Base-by-base conservation (phyloP, 2,329 filamentous ascomycete genomes). In the Zymoseptoria brevis region DNA sequence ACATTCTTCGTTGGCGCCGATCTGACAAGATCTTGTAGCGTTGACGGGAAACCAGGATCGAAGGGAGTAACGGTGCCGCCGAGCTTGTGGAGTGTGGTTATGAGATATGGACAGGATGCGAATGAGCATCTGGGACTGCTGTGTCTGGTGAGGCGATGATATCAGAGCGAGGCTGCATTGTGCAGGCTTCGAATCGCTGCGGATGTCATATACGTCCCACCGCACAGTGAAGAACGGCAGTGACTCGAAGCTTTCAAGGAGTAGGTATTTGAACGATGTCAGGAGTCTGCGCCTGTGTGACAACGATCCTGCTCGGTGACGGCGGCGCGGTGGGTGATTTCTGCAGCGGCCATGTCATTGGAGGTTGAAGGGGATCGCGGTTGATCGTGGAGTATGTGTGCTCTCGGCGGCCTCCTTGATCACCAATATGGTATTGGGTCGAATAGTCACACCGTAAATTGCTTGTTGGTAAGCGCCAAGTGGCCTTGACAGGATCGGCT, bases 331-430 rank as follows among this genome's bases (percentile, higher is more conserved):
- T 29, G 8, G 7, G 7, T 4, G 8, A 8, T 1, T 29, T 29
- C 26, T 29, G 26, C 8, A 2, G 26, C 26, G 4, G 24, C 5
- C 24, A 26, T 26, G 24, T 8, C 24, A 8, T 29, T 29, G 26
- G 26, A 8, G 26, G 26, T 8, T 2, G 2, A 29, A 29, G 7
- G 8, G 8, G 26, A 29, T 8, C 8, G 7, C 8, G 8, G 8
- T 29, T 29, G 91, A 76, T 97, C 72, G 62, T 11, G 66, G 69
- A 45, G 68, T 60, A 53, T 72, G 69, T 8, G 73, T 71, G 51
- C 63, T 66, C 16, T 63, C 64, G 19, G 68, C 70, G n/a, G 68
- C 70, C 53, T 62, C 62, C 49, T 61, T 57, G 41, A 62, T 66
- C 35, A 66, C 66, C 9, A 61, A 57, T 4, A 68, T 62, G n/a